Evolutionary conservation across 192 early-diverging fungal genomes (phyloP), one percentile per base, ranked within the genome.

Genomic region (Rhizophlyctis rosea): DNA sequence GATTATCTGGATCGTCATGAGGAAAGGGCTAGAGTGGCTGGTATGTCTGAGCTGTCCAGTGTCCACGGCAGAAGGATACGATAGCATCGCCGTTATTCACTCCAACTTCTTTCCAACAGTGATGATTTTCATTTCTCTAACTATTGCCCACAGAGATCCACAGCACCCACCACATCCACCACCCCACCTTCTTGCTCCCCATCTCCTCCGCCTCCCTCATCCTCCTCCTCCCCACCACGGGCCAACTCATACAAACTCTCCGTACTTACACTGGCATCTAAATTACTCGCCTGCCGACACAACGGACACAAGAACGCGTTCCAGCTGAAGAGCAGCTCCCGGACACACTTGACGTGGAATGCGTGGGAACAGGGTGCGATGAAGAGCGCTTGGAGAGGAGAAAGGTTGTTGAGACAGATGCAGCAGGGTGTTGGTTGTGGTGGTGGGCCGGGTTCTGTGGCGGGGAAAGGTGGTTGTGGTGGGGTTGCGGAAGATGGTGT

Each of bases 311-410:
- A 81, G 74, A 96, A 93, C 77, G 78, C 78, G 44, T 54, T 39
- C 36, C 82, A 80, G 0, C 88, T 83, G 63, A 77, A 81, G 56
- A 96, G 72, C 50, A 96, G 69, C 0, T 87, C 86, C 55, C 86
- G 85, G 70, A 92, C 84, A 72, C 93, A 96, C 72, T 93, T 93
- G 76, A 89, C 93, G 62, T 95, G 93, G 79, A 88, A 95, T 58
- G 85, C 86, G 61, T 95, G 93, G 34, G 90, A 95, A 76, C 93
- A 95, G 11, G 93, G 93, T 1, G 91, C 90, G 31, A 93, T 77
- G 72, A 95, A 95, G 69, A 95, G 81, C 31, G 90, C 87, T 68
- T 95, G 93, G 81, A 88, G 93, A 27, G 90, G 88, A 3, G 85
- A 83, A 64, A 95, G 91, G 48, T 81, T 80, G 68, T 85, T 88